Evolutionary conservation across 140 eudicot genomes (phyloP).

Genomic region (Oenanthe javanica): DNA sequence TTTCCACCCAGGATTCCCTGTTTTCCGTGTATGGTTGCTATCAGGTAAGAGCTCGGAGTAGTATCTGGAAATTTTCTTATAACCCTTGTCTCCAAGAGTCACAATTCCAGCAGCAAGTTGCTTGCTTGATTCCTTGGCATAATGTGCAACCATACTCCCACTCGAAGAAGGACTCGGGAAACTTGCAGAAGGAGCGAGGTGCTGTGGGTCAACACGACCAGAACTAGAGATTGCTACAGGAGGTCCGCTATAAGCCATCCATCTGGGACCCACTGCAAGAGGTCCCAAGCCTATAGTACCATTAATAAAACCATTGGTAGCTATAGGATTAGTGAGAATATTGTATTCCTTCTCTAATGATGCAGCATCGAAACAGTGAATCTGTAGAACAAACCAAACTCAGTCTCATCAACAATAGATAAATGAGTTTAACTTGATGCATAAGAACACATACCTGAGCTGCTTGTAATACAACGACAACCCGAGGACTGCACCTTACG

Average conservation of each 20-base stretch:
- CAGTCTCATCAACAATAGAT: not conserved
- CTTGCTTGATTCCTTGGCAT: constrained; percentile 88
- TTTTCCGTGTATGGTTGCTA: constrained; percentile 34
- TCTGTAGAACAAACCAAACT: constrained; percentile 32
- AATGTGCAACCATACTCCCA: constrained; percentile 84
- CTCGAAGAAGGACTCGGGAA: constrained; percentile 41
- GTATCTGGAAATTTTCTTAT: constrained; percentile 76
- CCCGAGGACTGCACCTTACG: constrained; percentile 80
- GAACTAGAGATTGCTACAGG: constrained; percentile 44
- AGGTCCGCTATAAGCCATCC: constrained; percentile 92
- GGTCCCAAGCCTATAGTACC: constrained; percentile 74
- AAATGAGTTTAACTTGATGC: not conserved
- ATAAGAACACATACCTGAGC: constrained; percentile 56
- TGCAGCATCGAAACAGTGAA: constrained; percentile 78
- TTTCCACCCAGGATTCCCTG: constrained; percentile 31
- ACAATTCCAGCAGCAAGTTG: constrained; percentile 91
- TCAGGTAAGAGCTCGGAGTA: constrained; percentile 78
- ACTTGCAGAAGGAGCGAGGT: constrained; percentile 49
- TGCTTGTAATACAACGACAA: constrained; percentile 72
- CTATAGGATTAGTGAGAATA: constrained; percentile 66
- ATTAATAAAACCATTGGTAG: constrained; percentile 34
- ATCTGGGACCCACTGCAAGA: constrained; percentile 85
- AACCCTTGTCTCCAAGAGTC: constrained; percentile 76
- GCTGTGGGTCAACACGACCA: constrained; percentile 74
- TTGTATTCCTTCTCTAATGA: constrained; percentile 69